These are phyloP conservation scores for Barnettozyma populi DNA, from an alignment of 805 yeast species.

Conservation along the genomic window DNA sequence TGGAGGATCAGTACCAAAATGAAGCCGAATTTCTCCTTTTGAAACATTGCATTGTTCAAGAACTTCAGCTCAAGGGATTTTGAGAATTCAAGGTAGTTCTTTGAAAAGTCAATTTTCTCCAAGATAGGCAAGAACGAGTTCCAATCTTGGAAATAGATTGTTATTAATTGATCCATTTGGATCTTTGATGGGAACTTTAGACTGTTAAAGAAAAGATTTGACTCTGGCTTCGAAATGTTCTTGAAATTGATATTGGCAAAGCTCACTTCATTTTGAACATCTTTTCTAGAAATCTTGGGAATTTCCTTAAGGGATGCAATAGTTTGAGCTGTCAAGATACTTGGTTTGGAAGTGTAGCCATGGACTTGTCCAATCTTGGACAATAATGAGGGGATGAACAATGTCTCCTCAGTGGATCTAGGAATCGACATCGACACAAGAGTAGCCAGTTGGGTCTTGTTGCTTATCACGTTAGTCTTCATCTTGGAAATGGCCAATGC, in stretches of 20 bases:
- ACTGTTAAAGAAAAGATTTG: conserved; percentile 39
- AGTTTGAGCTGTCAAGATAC: conserved; percentile 65
- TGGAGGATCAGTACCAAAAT: conserved; percentile 40
- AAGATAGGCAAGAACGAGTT: conserved; percentile 62
- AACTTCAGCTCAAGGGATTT: conserved; percentile 40
- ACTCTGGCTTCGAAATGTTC: conserved; percentile 35
- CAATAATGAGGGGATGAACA: conserved; percentile 65
- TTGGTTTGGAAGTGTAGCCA: conserved; percentile 67
- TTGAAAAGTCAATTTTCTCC: conserved; percentile 63
- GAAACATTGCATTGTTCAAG: conserved; percentile 35
- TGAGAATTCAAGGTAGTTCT: conserved; percentile 46
- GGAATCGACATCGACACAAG: conserved; percentile 71
- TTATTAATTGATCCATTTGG: conserved; percentile 62
- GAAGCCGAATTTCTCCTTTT: conserved; percentile 54
- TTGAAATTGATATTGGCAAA: conserved; percentile 35
- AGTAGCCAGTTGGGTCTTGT: conserved; percentile 44
- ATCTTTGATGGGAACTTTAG: conserved; percentile 45
- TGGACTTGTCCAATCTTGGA: conserved; percentile 65
- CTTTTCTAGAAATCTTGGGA: conserved; percentile 21
- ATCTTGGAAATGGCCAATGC: conserved; percentile 57
- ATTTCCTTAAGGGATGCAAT: conserved; percentile 62
- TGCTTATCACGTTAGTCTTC: conserved; percentile 27
- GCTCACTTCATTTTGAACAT: conserved; percentile 14
- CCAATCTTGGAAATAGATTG: conserved; percentile 75
- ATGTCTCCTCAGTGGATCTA: conserved; percentile 71